phyloP scores from a whole-genome alignment of 2,329 filamentous ascomycete species.

The Blumeriella jaapii region DNA sequence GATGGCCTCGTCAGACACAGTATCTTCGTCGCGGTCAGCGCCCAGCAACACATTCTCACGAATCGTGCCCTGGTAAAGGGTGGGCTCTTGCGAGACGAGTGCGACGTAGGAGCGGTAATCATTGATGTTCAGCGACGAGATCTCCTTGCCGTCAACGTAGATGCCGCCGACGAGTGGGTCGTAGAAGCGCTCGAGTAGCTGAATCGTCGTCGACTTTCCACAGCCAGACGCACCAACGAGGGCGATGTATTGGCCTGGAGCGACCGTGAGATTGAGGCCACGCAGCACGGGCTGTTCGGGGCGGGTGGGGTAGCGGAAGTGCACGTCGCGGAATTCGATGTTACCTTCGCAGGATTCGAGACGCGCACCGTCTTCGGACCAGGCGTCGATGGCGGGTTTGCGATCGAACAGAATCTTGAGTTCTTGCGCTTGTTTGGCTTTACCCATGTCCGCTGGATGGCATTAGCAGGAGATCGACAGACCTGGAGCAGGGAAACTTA shows the following conservation, averaged over 20 bases:
- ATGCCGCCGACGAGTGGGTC: slow-evolving; percentile 73
- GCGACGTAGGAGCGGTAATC: slow-evolving; percentile 76
- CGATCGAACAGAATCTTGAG: slow-evolving; percentile 79
- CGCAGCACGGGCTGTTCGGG: slow-evolving; percentile 86
- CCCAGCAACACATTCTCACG: slow-evolving; percentile 83
- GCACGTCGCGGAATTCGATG: slow-evolving; percentile 83
- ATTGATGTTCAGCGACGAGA: slow-evolving; percentile 70
- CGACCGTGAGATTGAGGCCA: slow-evolving; percentile 63
- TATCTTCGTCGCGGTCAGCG: slow-evolving; percentile 50
- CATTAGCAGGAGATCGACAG: slow-evolving; percentile 10
- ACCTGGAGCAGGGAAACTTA: slow-evolving; percentile 13
- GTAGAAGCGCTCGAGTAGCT: slow-evolving; percentile 87
- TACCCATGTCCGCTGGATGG: slow-evolving; percentile 65
- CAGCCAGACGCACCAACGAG: slow-evolving; percentile 91
- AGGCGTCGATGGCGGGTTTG: slow-evolving; percentile 70
- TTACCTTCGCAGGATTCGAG: slow-evolving; percentile 57
- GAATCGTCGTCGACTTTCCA: slow-evolving; percentile 89
- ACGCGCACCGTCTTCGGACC: slow-evolving; percentile 56
- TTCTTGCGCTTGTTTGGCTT: slow-evolving; percentile 71
- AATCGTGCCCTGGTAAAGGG: slow-evolving; percentile 86
- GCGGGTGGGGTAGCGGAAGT: slow-evolving; percentile 88
- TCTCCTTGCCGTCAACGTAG: slow-evolving; percentile 72
- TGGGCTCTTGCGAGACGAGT: slow-evolving; percentile 89
- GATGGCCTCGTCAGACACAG: slow-evolving; percentile 60
- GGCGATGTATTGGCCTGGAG: slow-evolving; percentile 73